phyloP scores from a whole-genome alignment of 2,329 filamentous ascomycete species.

The Venturia effusa region DNA sequence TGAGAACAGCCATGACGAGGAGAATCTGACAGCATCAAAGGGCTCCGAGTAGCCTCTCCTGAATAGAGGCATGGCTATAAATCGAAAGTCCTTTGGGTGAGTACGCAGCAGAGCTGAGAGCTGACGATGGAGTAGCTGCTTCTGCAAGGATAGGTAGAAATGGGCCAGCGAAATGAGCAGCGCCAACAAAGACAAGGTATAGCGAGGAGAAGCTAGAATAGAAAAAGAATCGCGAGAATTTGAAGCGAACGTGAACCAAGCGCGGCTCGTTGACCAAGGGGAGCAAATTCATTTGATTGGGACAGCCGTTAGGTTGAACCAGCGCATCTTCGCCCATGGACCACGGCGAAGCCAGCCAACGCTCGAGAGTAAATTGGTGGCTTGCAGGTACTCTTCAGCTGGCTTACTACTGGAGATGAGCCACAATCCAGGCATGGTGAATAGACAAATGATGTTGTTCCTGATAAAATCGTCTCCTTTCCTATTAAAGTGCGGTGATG shows the following conservation, averaged over 20 bases:
- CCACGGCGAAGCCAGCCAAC: background rate
- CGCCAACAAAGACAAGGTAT: background rate
- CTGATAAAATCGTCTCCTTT: background rate
- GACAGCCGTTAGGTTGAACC: background rate
- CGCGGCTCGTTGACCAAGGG: background rate
- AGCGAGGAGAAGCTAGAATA: background rate
- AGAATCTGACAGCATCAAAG: conserved; percentile 43
- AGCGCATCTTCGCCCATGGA: background rate
- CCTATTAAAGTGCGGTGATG: background rate
- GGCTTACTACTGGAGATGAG: background rate
- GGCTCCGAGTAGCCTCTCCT: background rate
- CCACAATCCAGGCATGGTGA: background rate
- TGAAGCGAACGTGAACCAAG: background rate
- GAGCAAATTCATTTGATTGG: background rate
- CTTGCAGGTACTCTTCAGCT: background rate
- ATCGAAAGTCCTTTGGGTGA: background rate
- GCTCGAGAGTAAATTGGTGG: background rate
- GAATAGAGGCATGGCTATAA: background rate
- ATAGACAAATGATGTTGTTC: background rate
- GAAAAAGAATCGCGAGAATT: background rate
- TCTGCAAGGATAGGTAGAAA: background rate
- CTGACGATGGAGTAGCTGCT: background rate
- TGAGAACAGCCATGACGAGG: conserved; percentile 71
- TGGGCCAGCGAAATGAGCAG: conserved; percentile 1
- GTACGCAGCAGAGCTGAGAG: background rate